Conservation (phyloP, 2,329 filamentous ascomycete species). For the Colletotrichum sp. region DNA sequence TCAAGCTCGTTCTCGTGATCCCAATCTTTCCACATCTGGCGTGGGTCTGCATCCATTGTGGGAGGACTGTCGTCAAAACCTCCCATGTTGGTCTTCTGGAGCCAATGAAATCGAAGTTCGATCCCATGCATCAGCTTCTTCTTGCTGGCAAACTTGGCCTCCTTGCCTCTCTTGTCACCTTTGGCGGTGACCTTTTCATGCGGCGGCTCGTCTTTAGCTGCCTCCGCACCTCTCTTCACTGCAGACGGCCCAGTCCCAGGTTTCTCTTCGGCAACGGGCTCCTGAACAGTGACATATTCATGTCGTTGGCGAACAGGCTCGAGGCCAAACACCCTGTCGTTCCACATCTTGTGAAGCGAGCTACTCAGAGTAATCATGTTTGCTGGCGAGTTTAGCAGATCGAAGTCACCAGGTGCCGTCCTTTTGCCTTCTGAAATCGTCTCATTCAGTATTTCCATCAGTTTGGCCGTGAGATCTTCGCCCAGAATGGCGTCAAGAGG, state of each 20-base stretch:
- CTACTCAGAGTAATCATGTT: background rate
- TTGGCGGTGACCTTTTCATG: background rate
- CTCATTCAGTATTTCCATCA: background rate
- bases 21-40: background rate
- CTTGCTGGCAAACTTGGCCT: background rate
- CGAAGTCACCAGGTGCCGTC: background rate
- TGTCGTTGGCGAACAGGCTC: background rate
- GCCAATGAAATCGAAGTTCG: background rate
- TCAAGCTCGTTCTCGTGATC: background rate
- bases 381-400: background rate
- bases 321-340: background rate
- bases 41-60: background rate
- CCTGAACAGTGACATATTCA: no score
- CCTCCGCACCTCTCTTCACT: background rate
- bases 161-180: background rate
- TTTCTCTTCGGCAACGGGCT: background rate
- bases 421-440: background rate
- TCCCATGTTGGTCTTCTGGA: background rate
- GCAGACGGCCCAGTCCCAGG: background rate
- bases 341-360: background rate
- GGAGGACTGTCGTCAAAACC: background rate
- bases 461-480: background rate
- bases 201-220: background rate
- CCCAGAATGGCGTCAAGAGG: background rate
- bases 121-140: background rate